A percentile compares a stretch with the other conserved stretches of the same genome.
Evolutionary conservation across 176 grass and related monocot genomes (phyloP).

Genomic region (Aechmea fasciata): DNA sequence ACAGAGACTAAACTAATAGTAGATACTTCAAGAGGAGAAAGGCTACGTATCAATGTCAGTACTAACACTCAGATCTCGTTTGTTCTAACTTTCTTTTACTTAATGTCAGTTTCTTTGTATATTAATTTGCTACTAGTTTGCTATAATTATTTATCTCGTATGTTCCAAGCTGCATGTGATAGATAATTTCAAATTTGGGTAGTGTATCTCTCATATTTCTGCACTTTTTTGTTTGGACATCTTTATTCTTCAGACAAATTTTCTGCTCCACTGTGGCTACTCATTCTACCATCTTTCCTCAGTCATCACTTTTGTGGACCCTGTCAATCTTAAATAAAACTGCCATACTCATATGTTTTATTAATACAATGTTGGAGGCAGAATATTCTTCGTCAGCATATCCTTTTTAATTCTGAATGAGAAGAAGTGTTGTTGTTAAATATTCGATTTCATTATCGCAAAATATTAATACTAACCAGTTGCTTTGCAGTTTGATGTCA

Average conservation of each 20-base stretch:
- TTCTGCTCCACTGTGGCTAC: not conserved
- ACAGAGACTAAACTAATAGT: constrained; percentile 93
- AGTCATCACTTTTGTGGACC: not conserved
- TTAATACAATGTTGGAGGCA: not conserved
- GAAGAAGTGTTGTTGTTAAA: not conserved
- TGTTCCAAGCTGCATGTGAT: not conserved
- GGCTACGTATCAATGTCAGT: constrained; percentile 88
- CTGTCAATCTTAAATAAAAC: not conserved
- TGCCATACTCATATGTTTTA: not conserved
- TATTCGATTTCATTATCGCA: not conserved
- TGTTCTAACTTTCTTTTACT: constrained; percentile 11
- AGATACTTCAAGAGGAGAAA: constrained; percentile 97
- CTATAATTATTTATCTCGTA: not conserved
- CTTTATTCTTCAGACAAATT: not conserved
- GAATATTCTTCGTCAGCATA: not conserved
- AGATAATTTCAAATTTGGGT: not conserved
- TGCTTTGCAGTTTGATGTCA: constrained; percentile 92
- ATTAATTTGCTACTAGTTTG: not conserved
- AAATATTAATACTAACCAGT: constrained; percentile 10
- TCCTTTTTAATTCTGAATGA: not conserved
- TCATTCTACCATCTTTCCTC: not conserved
- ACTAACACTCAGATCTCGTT: constrained; percentile 7
- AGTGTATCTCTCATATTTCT: not conserved
- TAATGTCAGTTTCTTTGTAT: not conserved
- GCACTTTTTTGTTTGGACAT: not conserved